Evolutionary conservation across 2,329 filamentous ascomycete genomes (phyloP).

Genomic region (Teratosphaeria destructans): DNA sequence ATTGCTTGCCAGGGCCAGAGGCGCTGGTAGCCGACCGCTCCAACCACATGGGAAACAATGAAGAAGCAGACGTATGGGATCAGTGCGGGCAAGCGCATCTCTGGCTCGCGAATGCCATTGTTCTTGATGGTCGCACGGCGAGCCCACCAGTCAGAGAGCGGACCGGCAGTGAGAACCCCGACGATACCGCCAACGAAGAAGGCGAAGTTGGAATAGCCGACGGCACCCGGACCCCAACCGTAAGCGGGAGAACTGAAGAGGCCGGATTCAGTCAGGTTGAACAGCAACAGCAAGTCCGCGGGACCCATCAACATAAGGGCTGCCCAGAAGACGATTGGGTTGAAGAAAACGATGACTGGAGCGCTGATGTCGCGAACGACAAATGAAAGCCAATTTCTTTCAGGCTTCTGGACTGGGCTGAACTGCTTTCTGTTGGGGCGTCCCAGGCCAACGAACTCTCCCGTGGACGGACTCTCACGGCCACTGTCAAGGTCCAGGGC

Average conservation of each 20-base stretch:
- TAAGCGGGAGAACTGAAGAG: constrained; percentile 35
- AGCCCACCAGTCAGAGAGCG: constrained; percentile 44
- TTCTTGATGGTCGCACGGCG: constrained; percentile 43
- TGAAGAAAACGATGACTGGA: constrained; percentile 34
- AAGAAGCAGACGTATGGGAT: constrained; percentile 42
- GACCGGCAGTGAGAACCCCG: constrained; percentile 40
- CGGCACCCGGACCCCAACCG: constrained; percentile 31
- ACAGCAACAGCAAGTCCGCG: constrained; percentile 35
- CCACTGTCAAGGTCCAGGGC: constrained; percentile 16
- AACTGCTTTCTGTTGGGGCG: constrained; percentile 31
- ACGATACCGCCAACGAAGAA: constrained; percentile 33
- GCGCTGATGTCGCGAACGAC: constrained; percentile 31
- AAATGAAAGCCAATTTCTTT: constrained; percentile 31
- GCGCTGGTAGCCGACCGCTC: constrained; percentile 38
- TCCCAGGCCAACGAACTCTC: constrained; percentile 22
- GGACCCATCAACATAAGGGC: constrained; percentile 25
- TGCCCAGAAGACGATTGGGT: constrained; percentile 34
- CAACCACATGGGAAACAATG: constrained; percentile 38
- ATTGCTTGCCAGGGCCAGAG: constrained; percentile 42
- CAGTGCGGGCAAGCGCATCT: constrained; percentile 50
- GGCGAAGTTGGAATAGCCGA: constrained; percentile 43
- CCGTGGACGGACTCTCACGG: constrained; percentile 9
- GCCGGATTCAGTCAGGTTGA: constrained; percentile 42
- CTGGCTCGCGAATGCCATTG: constrained; percentile 46
- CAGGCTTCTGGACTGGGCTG: constrained; percentile 27